Conservation (phyloP, 208 protist genomes). For the Phytomonas sp. region DNA sequence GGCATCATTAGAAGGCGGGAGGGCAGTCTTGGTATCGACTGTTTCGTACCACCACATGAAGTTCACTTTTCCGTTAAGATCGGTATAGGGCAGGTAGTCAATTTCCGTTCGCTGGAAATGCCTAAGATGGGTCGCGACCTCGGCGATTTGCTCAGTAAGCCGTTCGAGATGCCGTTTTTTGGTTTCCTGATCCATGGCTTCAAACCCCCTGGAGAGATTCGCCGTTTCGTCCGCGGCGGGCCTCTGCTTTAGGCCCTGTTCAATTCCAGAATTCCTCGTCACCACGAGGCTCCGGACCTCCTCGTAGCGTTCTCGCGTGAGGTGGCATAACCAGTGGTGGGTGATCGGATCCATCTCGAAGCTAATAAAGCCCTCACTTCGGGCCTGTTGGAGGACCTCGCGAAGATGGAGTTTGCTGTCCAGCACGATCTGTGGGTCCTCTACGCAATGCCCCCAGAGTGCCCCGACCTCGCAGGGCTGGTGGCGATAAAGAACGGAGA, state of each 20-base stretch:
- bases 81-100: conserved; percentile 89
- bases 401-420: conserved; percentile 89
- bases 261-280: conserved; percentile 31
- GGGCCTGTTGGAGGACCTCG: conserved; percentile 76
- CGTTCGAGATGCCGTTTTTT: conserved; percentile 53
- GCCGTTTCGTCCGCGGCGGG: conserved; percentile 56
- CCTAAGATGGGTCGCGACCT: conserved; percentile 61
- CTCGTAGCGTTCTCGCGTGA: conserved; percentile 81
- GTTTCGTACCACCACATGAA: conserved; percentile 93
- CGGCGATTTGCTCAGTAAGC: conserved; percentile 57
- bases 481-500: conserved; percentile 82
- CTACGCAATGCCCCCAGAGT: conserved; percentile 75
- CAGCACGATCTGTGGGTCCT: conserved; percentile 75
- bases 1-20: conserved; percentile 23
- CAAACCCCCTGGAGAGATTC: conserved; percentile 43
- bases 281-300: conserved; percentile 63
- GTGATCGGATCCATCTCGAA: conserved; percentile 74
- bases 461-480: conserved; percentile 82
- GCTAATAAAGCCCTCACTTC: conserved; percentile 78
- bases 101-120: conserved; percentile 77
- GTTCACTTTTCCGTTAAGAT: conserved; percentile 89
- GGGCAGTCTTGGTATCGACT: conserved; percentile 27
- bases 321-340: conserved; percentile 61
- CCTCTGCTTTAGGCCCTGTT: conserved; percentile 43
- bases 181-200: conserved; percentile 54